phyloP scores from a whole-genome alignment of 1,139 yeast species.

The Entelexis sorbosivorans region DNA sequence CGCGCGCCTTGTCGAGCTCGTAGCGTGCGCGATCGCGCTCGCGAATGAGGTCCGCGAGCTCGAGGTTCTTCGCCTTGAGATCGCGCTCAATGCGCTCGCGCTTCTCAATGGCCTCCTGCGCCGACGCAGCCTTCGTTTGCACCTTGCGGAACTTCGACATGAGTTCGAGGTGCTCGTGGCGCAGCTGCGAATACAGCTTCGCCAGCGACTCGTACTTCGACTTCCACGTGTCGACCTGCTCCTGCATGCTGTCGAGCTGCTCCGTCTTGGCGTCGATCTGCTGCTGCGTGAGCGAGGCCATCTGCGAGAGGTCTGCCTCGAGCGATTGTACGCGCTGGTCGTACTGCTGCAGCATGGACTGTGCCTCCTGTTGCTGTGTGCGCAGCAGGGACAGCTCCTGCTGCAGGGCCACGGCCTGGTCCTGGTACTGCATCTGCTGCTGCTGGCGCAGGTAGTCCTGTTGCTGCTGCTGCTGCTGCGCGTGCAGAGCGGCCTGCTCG shows the following conservation, averaged over 20 bases:
- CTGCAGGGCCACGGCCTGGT: constrained; percentile 70
- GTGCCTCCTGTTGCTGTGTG: constrained; percentile 81
- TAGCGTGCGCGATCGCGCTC: constrained; percentile 84
- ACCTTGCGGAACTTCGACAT: constrained; percentile 70
- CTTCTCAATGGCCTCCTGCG: constrained; percentile 81
- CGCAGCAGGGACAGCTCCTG: constrained; percentile 65
- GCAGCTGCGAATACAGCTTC: constrained; percentile 75
- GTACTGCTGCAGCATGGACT: constrained; percentile 71
- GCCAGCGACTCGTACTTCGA: constrained; percentile 84
- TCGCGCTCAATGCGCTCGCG: constrained; percentile 78
- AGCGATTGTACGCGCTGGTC: constrained; percentile 75
- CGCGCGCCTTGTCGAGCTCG: constrained; percentile 64
- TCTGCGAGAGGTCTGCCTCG: constrained; percentile 58
- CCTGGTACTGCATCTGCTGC: constrained; percentile 65
- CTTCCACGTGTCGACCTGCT: constrained; percentile 71
- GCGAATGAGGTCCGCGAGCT: constrained; percentile 76
- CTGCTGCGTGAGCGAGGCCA: constrained; percentile 56
- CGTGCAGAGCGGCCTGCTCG: constrained; percentile 52
- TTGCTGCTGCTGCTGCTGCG: constrained; percentile 67
- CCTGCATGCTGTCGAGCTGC: constrained; percentile 55
- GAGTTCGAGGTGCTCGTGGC: constrained; percentile 81
- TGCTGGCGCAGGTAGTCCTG: constrained; percentile 62
- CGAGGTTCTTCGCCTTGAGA: constrained; percentile 72
- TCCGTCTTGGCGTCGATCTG: constrained; percentile 74
- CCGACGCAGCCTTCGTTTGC: constrained; percentile 83